Evolutionary conservation across 2,329 filamentous ascomycete species (phyloP).

Genomic region (Alternaria dauci): DNA sequence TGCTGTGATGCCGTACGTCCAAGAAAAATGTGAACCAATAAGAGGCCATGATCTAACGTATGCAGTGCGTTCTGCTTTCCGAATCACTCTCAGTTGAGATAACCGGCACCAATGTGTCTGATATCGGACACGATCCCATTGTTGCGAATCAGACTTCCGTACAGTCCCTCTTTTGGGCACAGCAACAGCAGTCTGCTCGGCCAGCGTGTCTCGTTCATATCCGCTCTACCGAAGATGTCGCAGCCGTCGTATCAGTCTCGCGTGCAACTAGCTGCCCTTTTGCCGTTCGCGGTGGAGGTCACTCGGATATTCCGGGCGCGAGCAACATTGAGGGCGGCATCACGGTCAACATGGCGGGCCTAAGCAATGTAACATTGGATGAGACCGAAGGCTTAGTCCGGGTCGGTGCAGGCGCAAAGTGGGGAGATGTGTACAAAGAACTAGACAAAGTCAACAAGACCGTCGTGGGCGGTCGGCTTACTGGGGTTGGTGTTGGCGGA

Average conservation of each 20-base stretch:
- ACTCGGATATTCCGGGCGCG: constrained; percentile 28
- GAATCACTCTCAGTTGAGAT: not conserved
- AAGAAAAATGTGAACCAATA: not conserved
- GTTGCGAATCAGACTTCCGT: not conserved
- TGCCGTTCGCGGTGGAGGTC: constrained; percentile 32
- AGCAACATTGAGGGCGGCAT: constrained; percentile 28
- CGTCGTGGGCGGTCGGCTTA: constrained; percentile 24
- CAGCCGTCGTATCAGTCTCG: not conserved
- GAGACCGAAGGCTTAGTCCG: constrained; percentile 11
- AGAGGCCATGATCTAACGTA: not conserved
- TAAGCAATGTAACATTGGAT: constrained; percentile 16
- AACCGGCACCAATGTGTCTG: not conserved
- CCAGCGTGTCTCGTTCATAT: constrained; percentile 1
- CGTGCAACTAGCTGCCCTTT: constrained; percentile 22
- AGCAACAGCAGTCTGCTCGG: not conserved
- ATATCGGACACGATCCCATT: not conserved
- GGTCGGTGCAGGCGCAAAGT: constrained; percentile 32
- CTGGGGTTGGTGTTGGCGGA: constrained; percentile 34
- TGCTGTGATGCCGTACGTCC: not conserved
- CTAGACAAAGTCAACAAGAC: constrained; percentile 12
- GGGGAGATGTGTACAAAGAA: constrained; percentile 40
- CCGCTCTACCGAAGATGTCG: not conserved
- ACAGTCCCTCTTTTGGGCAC: constrained; percentile 2
- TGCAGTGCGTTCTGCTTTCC: not conserved
- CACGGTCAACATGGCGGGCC: constrained; percentile 23